Percentiles rank a stretch among this genome's conserved stretches.
Evolutionary conservation across 1,284 basidiomycete genomes (phyloP).

Genomic region (Coniophora puteana): DNA sequence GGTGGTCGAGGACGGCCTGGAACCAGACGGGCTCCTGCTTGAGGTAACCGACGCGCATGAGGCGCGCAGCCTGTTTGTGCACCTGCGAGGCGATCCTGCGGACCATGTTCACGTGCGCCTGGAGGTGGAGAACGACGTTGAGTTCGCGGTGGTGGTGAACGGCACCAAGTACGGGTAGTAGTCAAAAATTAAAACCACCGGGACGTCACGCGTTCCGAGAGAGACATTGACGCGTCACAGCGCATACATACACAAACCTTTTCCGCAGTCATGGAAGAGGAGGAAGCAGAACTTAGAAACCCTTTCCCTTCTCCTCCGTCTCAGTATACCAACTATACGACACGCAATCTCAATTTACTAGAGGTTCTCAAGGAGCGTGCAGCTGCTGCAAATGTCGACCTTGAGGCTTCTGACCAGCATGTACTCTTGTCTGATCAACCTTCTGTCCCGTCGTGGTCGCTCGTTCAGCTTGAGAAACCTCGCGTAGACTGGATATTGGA

Average conservation of each 20-base stretch:
- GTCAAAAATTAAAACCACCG: no score
- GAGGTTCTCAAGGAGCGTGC: constrained; percentile 53
- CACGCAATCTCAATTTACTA: constrained; percentile 64
- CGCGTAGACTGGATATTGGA: constrained; percentile 80
- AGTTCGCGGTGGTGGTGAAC: no score
- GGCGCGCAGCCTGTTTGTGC: constrained; percentile 82
- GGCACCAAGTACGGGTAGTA: no score
- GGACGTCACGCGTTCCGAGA: no score
- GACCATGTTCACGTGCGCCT: constrained; percentile 50
- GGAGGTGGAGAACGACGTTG: background rate
- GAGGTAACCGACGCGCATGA: constrained; percentile 72
- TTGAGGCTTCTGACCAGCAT: constrained; percentile 47
- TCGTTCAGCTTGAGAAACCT: constrained; percentile 71
- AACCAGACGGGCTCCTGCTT: constrained; percentile 81
- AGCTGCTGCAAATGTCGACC: constrained; percentile 31
- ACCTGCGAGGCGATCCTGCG: constrained; percentile 87
- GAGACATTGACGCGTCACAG: background rate
- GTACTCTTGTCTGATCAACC: constrained; percentile 60
- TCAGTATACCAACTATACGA: constrained; percentile 68
- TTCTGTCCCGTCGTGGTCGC: constrained; percentile 70
- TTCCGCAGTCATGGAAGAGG: constrained; percentile 37
- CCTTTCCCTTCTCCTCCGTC: constrained; percentile 82
- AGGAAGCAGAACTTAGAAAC: constrained; percentile 72
- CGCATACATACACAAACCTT: background rate
- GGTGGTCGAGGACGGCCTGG: constrained; percentile 81